Evolutionary conservation across 1,284 basidiomycete species (phyloP).

Genomic region (Neolentinus lepideus): DNA sequence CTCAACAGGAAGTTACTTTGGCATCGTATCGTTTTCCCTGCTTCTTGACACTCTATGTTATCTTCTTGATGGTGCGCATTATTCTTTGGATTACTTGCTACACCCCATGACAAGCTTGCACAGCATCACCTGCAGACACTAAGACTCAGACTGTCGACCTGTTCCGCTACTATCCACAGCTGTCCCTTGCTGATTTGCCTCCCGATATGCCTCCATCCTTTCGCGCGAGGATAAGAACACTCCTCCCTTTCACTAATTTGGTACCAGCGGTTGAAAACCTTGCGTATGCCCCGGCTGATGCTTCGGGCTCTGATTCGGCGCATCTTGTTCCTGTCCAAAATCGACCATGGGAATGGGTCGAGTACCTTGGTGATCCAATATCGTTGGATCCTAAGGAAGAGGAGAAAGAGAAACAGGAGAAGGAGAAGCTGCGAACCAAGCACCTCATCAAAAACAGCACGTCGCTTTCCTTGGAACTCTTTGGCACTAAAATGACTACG

Average conservation of each 20-base stretch:
- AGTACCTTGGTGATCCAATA: constrained; percentile 60
- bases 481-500: constrained; percentile 55
- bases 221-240: constrained; percentile 42
- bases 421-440: constrained; percentile 23
- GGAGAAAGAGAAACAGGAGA: constrained; percentile 31
- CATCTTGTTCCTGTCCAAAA: constrained; percentile 52
- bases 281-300: constrained; percentile 46
- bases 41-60: constrained; percentile 69
- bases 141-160: constrained; percentile 46
- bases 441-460: constrained; percentile 52
- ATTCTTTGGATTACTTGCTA: no score
- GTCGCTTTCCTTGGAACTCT: constrained; percentile 68
- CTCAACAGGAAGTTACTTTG: constrained; percentile 40
- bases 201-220: constrained; percentile 50
- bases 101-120: neutral
- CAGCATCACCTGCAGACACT: constrained; percentile 56
- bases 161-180: constrained; percentile 54
- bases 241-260: constrained; percentile 47
- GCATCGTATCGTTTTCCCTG: constrained; percentile 53
- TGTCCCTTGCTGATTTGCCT: constrained; percentile 44
- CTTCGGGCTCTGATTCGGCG: constrained; percentile 36
- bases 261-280: constrained; percentile 49
- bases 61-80: constrained; percentile 64
- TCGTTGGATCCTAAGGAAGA: constrained; percentile 32
- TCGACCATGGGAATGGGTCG: constrained; percentile 81